Conservation (phyloP, 768 basidiomycete species). For the Naematelia encephala region DNA sequence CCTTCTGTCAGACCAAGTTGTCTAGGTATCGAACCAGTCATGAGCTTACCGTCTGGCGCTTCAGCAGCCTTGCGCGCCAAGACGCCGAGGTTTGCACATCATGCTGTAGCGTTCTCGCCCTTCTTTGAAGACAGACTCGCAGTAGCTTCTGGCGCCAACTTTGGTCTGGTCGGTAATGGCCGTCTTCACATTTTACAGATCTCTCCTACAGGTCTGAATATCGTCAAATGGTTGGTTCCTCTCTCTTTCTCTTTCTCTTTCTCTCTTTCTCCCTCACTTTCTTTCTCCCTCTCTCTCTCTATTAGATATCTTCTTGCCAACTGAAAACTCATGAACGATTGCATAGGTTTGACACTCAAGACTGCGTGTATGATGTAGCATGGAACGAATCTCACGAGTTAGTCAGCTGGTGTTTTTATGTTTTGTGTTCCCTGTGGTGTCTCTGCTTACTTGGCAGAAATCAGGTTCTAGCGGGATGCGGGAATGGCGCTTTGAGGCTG, state of each 20-base stretch:
- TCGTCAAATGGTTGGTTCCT: slow-evolving; percentile 38
- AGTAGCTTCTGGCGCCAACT: slow-evolving; percentile 73
- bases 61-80: slow-evolving; percentile 6
- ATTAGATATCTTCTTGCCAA: slow-evolving; percentile 49
- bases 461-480: slow-evolving; percentile 82
- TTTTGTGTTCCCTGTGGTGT: background rate
- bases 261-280: background rate
- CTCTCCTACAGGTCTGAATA: slow-evolving; percentile 23
- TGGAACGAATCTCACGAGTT: slow-evolving; percentile 86
- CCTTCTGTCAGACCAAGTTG: too few relatives aligned
- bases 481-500: slow-evolving; percentile 81
- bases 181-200: slow-evolving; percentile 58
- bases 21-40: too few relatives aligned
- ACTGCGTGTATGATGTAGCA: slow-evolving; percentile 82
- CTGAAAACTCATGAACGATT: slow-evolving; percentile 22
- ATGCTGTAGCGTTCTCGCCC: slow-evolving; percentile 48
- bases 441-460: too few relatives aligned
- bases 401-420: slow-evolving; percentile 7
- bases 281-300: background rate
- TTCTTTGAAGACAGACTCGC: slow-evolving; percentile 51
- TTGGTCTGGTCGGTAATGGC: slow-evolving; percentile 92
- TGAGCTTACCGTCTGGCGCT: background rate
- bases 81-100: slow-evolving; percentile 47
- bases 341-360: slow-evolving; percentile 78
- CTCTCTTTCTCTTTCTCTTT: background rate